Percentiles rank a stretch among this genome's conserved stretches.
phyloP scores from a whole-genome alignment of 352 stramenopile species.

The Aphanomyces stellatus region DNA sequence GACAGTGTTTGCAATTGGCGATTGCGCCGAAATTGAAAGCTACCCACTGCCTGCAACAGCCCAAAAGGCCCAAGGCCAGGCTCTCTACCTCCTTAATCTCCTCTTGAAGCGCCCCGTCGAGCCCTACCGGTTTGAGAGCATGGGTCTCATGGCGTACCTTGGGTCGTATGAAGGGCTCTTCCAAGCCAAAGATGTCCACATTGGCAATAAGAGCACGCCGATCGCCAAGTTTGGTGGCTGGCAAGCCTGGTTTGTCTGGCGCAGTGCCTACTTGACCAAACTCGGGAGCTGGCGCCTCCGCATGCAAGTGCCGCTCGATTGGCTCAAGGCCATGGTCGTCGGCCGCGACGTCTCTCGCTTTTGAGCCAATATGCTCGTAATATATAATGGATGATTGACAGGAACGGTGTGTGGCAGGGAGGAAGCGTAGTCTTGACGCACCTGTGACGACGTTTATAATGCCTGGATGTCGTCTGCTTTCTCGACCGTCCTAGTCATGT shows the following conservation, averaged over 20 bases:
- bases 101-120: slow-evolving; percentile 35
- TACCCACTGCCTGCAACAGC: slow-evolving; percentile 87
- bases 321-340: slow-evolving; percentile 95
- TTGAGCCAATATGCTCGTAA: too few relatives aligned
- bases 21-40: slow-evolving; percentile 85
- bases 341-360: slow-evolving; percentile 94
- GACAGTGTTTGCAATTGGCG: slow-evolving; percentile 93
- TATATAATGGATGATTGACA: too few relatives aligned
- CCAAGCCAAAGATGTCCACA: slow-evolving; percentile 33
- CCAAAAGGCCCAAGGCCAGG: slow-evolving; percentile 83
- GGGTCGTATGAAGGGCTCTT: slow-evolving; percentile 91
- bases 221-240: slow-evolving; percentile 69
- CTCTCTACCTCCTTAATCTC: slow-evolving; percentile 48
- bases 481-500: too few relatives aligned
- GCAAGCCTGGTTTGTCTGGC: slow-evolving; percentile 88
- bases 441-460: too few relatives aligned
- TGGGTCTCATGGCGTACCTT: slow-evolving; percentile 93
- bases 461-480: too few relatives aligned
- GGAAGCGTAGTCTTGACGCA: too few relatives aligned
- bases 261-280: slow-evolving; percentile 94
- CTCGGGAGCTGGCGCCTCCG: slow-evolving; percentile 89
- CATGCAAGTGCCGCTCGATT: slow-evolving; percentile 94
- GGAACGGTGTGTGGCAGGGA: too few relatives aligned
- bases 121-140: slow-evolving; percentile 64
- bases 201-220: background rate